These are phyloP conservation scores for Monilinia laxa DNA, from an alignment of 2,329 filamentous ascomycete genomes.

Conservation along the genomic window DNA sequence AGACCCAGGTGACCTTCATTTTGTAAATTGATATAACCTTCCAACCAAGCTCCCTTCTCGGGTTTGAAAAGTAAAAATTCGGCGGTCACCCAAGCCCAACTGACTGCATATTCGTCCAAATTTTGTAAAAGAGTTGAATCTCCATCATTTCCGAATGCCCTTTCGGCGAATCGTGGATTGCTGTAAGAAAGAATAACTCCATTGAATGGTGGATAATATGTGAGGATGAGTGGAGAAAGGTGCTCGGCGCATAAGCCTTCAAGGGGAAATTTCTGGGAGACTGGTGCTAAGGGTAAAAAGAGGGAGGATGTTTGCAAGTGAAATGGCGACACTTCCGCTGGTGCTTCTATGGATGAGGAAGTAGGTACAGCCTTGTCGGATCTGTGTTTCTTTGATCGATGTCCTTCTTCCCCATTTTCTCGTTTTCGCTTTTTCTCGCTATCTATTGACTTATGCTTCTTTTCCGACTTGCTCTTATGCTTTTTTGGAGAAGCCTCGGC, in stretches of 20 bases:
- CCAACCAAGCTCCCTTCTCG: conserved; percentile 67
- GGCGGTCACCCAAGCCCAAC: conserved; percentile 84
- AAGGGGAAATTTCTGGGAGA: conserved; percentile 67
- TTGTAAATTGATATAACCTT: conserved; percentile 81
- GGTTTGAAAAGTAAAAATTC: conserved; percentile 85
- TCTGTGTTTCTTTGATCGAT: conserved; percentile 46
- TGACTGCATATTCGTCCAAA: conserved; percentile 80
- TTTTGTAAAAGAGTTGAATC: conserved; percentile 51
- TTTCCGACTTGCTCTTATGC: conserved; percentile 38
- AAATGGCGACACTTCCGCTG: conserved; percentile 62
- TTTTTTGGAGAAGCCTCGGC: conserved; percentile 32
- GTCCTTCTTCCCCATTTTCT: conserved; percentile 43
- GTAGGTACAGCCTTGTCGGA: conserved; percentile 42
- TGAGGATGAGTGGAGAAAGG: conserved; percentile 71
- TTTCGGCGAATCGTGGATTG: conserved; percentile 64
- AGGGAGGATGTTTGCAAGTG: conserved; percentile 77
- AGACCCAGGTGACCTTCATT: conserved; percentile 87
- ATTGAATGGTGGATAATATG: conserved; percentile 69
- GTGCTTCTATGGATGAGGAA: conserved; percentile 24
- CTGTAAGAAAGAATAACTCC: conserved; percentile 75
- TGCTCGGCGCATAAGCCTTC: conserved; percentile 72
- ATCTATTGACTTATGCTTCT: conserved; percentile 42
- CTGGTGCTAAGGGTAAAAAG: conserved; percentile 72
- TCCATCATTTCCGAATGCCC: conserved; percentile 53
- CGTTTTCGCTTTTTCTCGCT: conserved; percentile 47